Conservation (phyloP, 2,329 filamentous ascomycete species). For the Epichloe uncinata region DNA sequence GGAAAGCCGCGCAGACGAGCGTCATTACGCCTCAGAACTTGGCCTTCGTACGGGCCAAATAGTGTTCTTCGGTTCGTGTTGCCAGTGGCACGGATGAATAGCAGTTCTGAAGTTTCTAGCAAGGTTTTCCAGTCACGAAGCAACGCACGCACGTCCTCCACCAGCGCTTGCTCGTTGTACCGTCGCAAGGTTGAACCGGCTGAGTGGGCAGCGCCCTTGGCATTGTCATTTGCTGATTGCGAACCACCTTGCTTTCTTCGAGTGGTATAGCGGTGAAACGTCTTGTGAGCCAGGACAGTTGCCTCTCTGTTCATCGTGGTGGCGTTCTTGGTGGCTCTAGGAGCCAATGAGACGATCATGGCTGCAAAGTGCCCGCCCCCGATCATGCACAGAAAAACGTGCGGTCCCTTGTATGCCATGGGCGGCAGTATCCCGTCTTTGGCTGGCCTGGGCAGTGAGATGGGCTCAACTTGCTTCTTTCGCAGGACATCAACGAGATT, state of each 20-base stretch:
- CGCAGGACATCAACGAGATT: slow-evolving; percentile 55
- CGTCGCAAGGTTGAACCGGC: slow-evolving; percentile 80
- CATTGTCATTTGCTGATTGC: slow-evolving; percentile 84
- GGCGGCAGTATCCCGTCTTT: slow-evolving; percentile 45
- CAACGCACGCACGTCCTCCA: slow-evolving; percentile 74
- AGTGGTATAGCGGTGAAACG: slow-evolving; percentile 94
- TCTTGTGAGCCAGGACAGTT: slow-evolving; percentile 86
- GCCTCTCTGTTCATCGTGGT: slow-evolving; percentile 69
- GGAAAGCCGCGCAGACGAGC: slow-evolving; percentile 74
- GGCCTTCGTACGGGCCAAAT: slow-evolving; percentile 82
- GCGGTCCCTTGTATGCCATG: slow-evolving; percentile 54
- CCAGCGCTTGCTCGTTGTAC: slow-evolving; percentile 85
- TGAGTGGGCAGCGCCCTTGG: slow-evolving; percentile 89
- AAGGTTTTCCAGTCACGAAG: slow-evolving; percentile 73
- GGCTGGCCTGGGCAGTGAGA: slow-evolving; percentile 35
- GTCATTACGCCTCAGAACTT: slow-evolving; percentile 70
- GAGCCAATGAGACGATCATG: slow-evolving; percentile 83
- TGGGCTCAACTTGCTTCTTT: slow-evolving; percentile 64
- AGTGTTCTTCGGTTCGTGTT: slow-evolving; percentile 74
- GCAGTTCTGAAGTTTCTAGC: slow-evolving; percentile 69
- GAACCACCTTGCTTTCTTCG: slow-evolving; percentile 90
- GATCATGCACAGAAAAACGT: slow-evolving; percentile 97
- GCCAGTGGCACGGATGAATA: slow-evolving; percentile 85
- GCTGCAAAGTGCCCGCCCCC: slow-evolving; percentile 95
- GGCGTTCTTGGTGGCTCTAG: slow-evolving; percentile 58